Base-by-base conservation (phyloP, 441 rosid genomes). In the Syzygium syzygioides region DNA sequence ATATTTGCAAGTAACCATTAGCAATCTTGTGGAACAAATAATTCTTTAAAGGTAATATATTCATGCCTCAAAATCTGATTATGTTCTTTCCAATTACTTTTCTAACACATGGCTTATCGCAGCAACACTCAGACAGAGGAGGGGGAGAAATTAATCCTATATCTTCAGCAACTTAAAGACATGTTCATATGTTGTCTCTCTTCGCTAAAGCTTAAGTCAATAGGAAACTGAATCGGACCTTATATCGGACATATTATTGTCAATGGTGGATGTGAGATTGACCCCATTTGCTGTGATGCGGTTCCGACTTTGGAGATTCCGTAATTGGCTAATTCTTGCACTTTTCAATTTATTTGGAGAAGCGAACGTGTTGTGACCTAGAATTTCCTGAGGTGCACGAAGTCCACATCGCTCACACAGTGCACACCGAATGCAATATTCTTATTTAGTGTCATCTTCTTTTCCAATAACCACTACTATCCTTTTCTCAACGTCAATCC, bases 371-470 rank as follows among this genome's bases (percentile, higher is more conserved):
- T 57, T 94, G 23, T 94, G 3, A 94, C 34, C 19, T 94, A 87
- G 95, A 94, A 32, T 91, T 94, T 37, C 94, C 95, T 10, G 93
- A 28, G 34, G 10, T 62, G 15, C 9, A 62, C 34, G 4, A 14
- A 14, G 30, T 62, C 68, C 34, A 62, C 9, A 14, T 62, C 34
- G 14, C 34, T 18, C 68, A 14, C 68, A 62, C 34, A 17, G 30
- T n/a, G 68, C 68, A 13, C 4, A 62, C 18, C 5, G 2, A 62
- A 19, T 14, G 68, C n/a, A 62, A n/a, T 6, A 14, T n/a, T n/a
- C 6, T 93, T 95, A 62, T 94, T 94, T 37, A 95, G 93, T 55
- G 93, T 93, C 91, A 93, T 94, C 56, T 94, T 93, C 87, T 92
- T 93, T 26, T 85, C 91, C 18, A 86, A 93, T 87, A 79, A 80